Evolutionary conservation across 352 stramenopile genomes (phyloP), one percentile per base, ranked within the genome.

Genomic region (Pythium plurisporium): DNA sequence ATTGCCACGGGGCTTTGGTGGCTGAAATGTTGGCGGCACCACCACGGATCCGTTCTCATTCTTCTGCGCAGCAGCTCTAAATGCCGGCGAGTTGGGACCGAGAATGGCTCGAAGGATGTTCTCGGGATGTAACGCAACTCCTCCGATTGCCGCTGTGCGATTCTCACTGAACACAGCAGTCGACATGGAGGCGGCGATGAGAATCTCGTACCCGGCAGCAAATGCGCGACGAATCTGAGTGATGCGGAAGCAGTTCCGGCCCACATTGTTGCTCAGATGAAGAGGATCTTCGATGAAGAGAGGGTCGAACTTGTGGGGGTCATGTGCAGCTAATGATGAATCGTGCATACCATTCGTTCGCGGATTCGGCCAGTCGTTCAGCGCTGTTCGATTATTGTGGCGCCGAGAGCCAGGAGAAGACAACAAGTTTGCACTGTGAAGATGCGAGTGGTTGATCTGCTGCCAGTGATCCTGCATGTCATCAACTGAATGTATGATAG

Each of bases 231-330:
- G 77, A 29, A 96, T 94, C 55, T 95, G 79, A 53, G 84, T 91
- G 65, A 98, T 98, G 41, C 95, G 86, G 65, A 98, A 98, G 42
- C 93, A 94, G 66, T 98, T 98, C 45, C 95, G 75, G 15, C 94
- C 94, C 25, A 98, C 94, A 61, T 98, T 98, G 73, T 98, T 98
- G 51, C 83, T 94, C 9, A 86, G 72, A 23, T 84, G 90, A 17
- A 98, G 65, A 4, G 94, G 95, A 65, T 98, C 95, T 67, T 98
- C 94, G 40, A 98, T 97, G 76, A 96, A 98, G 7, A 98, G 72
- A 0, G 92, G 92, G 56, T 98, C 92, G 66, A 98, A 96, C 56
- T 94, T 94, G 71, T 95, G 86, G 17, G 87, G 84, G 27, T 95
- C 86, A 26, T 95, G 83, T 1, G 79, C 71, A n/a, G 50, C 42